Evolutionary conservation across 2,329 filamentous ascomycete species (phyloP).

Genomic region (Stemphylium lycopersici): DNA sequence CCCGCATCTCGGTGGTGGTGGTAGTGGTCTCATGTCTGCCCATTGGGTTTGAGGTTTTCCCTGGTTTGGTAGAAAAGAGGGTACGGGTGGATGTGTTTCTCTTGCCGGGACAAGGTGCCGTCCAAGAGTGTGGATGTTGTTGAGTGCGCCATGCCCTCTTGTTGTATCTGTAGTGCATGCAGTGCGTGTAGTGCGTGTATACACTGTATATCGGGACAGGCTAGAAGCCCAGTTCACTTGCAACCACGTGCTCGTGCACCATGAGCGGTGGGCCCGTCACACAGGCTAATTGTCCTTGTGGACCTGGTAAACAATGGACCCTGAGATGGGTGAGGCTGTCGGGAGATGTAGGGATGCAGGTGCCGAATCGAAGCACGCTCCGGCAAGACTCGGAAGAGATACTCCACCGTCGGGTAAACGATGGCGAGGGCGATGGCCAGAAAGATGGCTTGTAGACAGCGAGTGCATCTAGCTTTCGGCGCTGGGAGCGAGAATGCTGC

Average conservation of each 20-base stretch:
- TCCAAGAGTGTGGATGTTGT: conserved; percentile 9
- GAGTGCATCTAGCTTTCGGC: conserved; percentile 1
- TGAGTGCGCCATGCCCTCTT: conserved; percentile 9
- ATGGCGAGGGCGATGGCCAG: not conserved
- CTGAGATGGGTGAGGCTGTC: conserved; percentile 27
- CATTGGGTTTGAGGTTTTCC: not conserved
- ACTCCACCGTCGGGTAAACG: conserved; percentile 22
- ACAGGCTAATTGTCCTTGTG: conserved; percentile 18
- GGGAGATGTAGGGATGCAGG: conserved; percentile 33
- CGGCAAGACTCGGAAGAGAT: conserved; percentile 21
- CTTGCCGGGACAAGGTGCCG: not conserved
- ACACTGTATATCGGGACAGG: conserved; percentile 16
- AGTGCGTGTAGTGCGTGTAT: conserved; percentile 13
- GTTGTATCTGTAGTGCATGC: conserved; percentile 4
- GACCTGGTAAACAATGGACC: conserved; percentile 24
- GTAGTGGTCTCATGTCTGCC: not conserved
- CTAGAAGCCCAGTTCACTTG: conserved; percentile 17
- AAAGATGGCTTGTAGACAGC: not conserved
- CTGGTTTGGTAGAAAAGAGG: not conserved
- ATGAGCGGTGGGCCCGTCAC: conserved; percentile 23
- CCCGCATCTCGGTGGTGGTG: not conserved
- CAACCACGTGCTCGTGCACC: conserved; percentile 25
- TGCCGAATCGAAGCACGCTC: conserved; percentile 11
- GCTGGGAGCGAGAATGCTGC: not conserved
- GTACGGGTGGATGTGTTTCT: not conserved